Conservation (phyloP, 352 stramenopile genomes). For the Pythium folliculosum region DNA sequence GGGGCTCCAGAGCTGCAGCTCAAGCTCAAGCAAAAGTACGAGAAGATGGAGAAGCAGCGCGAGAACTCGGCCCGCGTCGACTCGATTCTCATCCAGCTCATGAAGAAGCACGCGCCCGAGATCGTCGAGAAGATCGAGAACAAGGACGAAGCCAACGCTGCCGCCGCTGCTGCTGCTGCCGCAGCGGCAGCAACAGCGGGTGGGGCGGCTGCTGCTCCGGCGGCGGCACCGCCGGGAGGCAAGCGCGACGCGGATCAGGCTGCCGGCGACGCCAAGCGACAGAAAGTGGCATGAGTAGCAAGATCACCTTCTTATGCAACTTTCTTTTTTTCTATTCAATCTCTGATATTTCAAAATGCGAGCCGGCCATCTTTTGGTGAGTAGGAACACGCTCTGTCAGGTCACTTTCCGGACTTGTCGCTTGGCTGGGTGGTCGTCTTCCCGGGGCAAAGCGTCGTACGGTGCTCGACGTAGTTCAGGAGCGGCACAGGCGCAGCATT, state of each 20-base stretch:
- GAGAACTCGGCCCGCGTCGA: slow-evolving; percentile 83
- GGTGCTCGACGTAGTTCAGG: slow-evolving; percentile 7
- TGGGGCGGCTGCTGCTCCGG: not conserved
- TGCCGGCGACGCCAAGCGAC: slow-evolving; percentile 50
- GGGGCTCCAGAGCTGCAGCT: slow-evolving; percentile 61
- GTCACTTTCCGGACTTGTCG: no score
- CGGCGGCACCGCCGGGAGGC: no score
- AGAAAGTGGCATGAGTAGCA: slow-evolving; percentile 47
- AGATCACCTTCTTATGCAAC: not conserved
- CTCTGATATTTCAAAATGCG: not conserved
- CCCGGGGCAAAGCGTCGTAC: not conserved
- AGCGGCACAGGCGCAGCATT: not conserved
- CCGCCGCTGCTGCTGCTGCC: not conserved
- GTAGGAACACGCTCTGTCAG: not conserved
- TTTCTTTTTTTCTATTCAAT: not conserved
- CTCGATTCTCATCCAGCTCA: slow-evolving; percentile 80
- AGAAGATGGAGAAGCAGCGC: slow-evolving; percentile 87
- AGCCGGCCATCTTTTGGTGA: not conserved
- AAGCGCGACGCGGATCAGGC: slow-evolving; percentile 31
- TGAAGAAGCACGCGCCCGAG: slow-evolving; percentile 87
- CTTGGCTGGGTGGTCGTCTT: no score
- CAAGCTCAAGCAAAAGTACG: slow-evolving; percentile 87
- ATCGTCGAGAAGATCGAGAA: slow-evolving; percentile 77
- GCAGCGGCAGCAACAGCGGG: slow-evolving; percentile 1
- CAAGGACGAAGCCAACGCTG: slow-evolving; percentile 32